Percentiles rank a stretch among this genome's conserved stretches.
Conservation (phyloP, 352 stramenopile species). For the Phytophthora hybrid region DNA sequence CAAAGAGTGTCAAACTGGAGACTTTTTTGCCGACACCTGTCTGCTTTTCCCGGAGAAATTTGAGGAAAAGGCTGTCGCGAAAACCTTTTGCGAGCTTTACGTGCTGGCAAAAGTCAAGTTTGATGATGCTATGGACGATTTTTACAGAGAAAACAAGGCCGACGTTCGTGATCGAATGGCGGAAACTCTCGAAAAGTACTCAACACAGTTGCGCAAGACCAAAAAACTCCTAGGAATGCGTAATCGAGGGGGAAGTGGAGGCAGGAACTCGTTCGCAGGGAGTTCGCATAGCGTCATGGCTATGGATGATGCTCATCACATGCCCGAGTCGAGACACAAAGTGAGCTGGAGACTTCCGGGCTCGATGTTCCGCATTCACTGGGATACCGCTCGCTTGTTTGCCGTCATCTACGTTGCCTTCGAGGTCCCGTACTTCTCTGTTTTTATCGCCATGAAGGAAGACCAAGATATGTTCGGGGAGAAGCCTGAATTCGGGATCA, state of each 20-base stretch:
- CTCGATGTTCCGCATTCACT: conserved; percentile 61
- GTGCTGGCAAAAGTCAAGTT: conserved; percentile 73
- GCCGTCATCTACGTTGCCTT: conserved; percentile 63
- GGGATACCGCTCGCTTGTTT: conserved; percentile 57
- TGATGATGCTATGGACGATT: conserved; percentile 60
- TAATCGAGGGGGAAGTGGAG: conserved; percentile 26
- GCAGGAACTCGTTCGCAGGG: conserved; percentile 9
- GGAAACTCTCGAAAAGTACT: conserved; percentile 60
- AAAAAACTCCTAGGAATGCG: conserved; percentile 76
- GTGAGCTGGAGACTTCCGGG: conserved; percentile 54
- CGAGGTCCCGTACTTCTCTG: conserved; percentile 75
- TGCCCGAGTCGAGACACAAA: not conserved
- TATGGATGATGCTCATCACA: not conserved
- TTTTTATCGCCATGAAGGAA: conserved; percentile 68
- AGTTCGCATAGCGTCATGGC: conserved; percentile 14
- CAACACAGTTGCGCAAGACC: conserved; percentile 74
- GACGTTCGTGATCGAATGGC: conserved; percentile 50
- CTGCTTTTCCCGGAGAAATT: conserved; percentile 63
- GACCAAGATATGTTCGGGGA: conserved; percentile 57
- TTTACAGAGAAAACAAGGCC: conserved; percentile 50
- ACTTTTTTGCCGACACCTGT: conserved; percentile 77
- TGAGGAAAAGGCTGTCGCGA: conserved; percentile 76
- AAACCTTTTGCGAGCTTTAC: conserved; percentile 88
- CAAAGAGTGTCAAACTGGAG: conserved; percentile 70
- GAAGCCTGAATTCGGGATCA: conserved; percentile 32